Evolutionary conservation across 306 rosid species (phyloP), one percentile per base, ranked within the genome.

Genomic region (Acmispon strigosus): DNA sequence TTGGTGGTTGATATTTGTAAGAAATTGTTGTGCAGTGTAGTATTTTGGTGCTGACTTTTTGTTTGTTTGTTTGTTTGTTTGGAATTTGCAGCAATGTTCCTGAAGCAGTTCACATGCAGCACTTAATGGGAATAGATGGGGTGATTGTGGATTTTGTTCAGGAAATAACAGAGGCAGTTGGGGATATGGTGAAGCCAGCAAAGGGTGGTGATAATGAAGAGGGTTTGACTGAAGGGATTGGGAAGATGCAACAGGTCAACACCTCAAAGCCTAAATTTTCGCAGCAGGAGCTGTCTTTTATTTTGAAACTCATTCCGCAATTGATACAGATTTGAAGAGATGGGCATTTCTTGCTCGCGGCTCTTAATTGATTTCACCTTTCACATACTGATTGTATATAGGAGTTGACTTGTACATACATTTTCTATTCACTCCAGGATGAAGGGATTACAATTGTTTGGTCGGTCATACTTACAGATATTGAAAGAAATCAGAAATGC

Each of bases 41-140:
- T 20, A 7, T 41, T 24, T 6, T 60, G 15, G 66, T 22, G 37
- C 27, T 65, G 62, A 9, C 62, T 37, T 7, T 12, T 10, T 13
- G 2, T 59, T 15, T 22, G 34, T 7, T 42, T n/a, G n/a, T n/a
- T n/a, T n/a, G n/a, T n/a, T 19, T 53, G 6, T 66, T 22, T n/a
- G 44, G 62, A 11, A 49, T 4, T 67, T 69, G 76, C 89, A 90
- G 98, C 68, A 95, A 95, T 66, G 92, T 95, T 69, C 71, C 96
- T 7, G 97, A 95, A 66, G 97, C 96, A 4, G 96, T 95, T 1
- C 86, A 91, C 82, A 53, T 91, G 90, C 97, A 95, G 79, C 84
- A 95, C 74, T 48, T 95, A 20, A 95, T 95, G 97, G 97, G 99
- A 53, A 74, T 91, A 1, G 90, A 91, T 56, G 99, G 97, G 70